Percentiles rank a stretch among this genome's conserved stretches.
These are phyloP conservation scores for Sporothrix pseudoabietina DNA, from an alignment of 2,329 filamentous ascomycete species.

Conservation along the genomic window DNA sequence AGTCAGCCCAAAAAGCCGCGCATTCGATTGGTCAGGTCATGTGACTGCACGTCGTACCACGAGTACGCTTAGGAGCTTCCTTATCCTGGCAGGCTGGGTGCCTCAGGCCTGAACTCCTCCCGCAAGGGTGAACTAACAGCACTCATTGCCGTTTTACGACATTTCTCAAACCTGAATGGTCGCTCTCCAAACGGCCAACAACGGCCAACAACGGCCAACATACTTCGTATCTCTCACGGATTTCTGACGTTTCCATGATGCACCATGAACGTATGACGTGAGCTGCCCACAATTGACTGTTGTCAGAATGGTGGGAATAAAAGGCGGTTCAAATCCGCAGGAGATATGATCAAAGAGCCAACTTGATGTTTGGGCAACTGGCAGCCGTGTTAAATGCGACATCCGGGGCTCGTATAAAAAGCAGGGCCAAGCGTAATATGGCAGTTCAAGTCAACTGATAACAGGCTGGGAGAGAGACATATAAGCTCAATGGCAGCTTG, in stretches of 20 bases:
- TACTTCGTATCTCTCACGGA: neutral
- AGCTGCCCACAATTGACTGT: neutral
- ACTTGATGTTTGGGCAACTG: neutral
- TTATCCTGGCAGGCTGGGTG: neutral
- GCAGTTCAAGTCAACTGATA: neutral
- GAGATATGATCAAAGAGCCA: neutral
- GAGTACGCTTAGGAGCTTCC: neutral
- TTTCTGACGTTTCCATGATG: neutral
- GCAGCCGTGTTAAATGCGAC: too few species aligned
- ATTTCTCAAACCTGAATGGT: neutral
- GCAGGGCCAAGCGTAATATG: neutral
- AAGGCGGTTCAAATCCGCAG: neutral
- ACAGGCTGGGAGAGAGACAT: neutral
- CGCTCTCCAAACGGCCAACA: neutral
- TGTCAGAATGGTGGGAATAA: neutral
- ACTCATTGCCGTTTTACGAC: neutral
- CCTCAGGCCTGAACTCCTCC: constrained; percentile 28
- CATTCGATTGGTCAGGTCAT: constrained; percentile 31
- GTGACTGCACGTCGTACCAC: neutral
- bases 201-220: neutral
- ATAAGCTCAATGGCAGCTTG: neutral
- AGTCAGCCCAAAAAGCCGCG: constrained; percentile 32
- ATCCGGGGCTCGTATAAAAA: neutral
- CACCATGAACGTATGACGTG: neutral
- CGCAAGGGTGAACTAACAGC: neutral